Evolutionary conservation across 2,329 filamentous ascomycete species (phyloP).

Genomic region (Teratosphaeriaceae sp.): DNA sequence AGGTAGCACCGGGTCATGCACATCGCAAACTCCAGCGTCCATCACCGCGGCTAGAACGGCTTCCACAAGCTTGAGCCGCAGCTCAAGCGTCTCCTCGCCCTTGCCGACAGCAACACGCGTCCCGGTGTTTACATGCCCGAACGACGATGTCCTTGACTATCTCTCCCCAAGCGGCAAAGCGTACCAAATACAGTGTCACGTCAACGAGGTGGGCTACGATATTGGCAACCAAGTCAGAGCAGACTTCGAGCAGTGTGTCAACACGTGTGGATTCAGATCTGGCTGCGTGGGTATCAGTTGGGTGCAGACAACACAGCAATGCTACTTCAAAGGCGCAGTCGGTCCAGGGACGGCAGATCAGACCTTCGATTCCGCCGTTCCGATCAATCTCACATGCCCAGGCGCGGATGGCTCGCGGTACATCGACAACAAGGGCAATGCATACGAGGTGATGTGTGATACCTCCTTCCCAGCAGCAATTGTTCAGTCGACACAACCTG

Average conservation of each 20-base stretch:
- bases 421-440: conserved; percentile 18
- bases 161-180: conserved; percentile 16
- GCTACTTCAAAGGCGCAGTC: conserved; percentile 17
- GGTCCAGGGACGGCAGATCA: conserved; percentile 1
- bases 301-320: conserved; percentile 7
- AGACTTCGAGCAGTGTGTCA: conserved; percentile 17
- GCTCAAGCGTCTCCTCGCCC: neutral
- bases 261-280: conserved; percentile 15
- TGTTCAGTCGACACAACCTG: conserved; percentile 2
- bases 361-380: conserved; percentile 10
- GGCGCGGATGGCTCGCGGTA: conserved; percentile 16
- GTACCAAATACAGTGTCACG: conserved; percentile 18
- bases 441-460: conserved; percentile 24
- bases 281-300: conserved; percentile 17
- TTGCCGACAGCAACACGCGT: conserved; percentile 14
- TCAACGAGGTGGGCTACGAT: conserved; percentile 13
- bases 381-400: conserved; percentile 19
- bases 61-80: neutral
- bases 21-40: neutral
- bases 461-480: conserved; percentile 13
- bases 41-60: neutral
- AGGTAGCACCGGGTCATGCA: neutral
- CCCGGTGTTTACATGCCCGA: conserved; percentile 18
- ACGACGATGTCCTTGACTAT: conserved; percentile 20
- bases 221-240: conserved; percentile 9